Base-by-base conservation (phyloP, 2,329 filamentous ascomycete species). In the Neopestalotiopsis clavispora region DNA sequence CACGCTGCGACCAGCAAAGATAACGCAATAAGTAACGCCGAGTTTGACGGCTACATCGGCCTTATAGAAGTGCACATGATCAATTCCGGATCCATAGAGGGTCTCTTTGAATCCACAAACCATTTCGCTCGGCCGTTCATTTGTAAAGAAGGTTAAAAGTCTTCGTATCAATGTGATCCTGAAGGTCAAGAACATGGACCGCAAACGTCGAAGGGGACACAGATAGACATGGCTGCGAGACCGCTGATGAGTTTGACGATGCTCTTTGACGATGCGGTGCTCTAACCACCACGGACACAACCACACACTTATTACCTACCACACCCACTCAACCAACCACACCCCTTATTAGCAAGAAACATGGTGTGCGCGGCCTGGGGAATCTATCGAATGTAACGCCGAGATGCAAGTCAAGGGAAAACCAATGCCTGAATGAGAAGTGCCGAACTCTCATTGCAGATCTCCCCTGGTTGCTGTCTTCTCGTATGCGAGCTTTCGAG, bases 381-480 rank as follows among this genome's bases (percentile, higher is more conserved):
- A 23, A 12, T 38, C 17, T 66, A 28, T 56, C 38, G 30, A 56
- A 52, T 59, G 66, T 63, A 67, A 63, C 66, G 49, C 66, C 66
- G 66, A 67, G 58, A 63, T 32, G n/a, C 20, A 63, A 52, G 17
- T 61, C 28, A 63, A 30, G 42, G 45, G 45, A 52, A 52, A 67
- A 57, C 30, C 62, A 67, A 42, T 20, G 63, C 42, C 45, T 52
- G n/a, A 17, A 13, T 40, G 66, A 67, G 58, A 67, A 67, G 66
- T 67, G 66, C 66, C 66, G 66, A 67, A 20, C n/a, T 38, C 34
- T 30, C 58, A 14, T 40, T 56, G 66, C 66, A 67, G 66, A 67
- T 67, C 66, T 56, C 49, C 52, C 69, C 75, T 77, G 45, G 45
- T 13, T 52, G 45, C 2, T n/a, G 40, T 20, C 12, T 28, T 64